Evolutionary conservation across 2,329 filamentous ascomycete genomes (phyloP), one percentile per base, ranked within the genome.

Genomic region (Colletotrichum cuscutae): DNA sequence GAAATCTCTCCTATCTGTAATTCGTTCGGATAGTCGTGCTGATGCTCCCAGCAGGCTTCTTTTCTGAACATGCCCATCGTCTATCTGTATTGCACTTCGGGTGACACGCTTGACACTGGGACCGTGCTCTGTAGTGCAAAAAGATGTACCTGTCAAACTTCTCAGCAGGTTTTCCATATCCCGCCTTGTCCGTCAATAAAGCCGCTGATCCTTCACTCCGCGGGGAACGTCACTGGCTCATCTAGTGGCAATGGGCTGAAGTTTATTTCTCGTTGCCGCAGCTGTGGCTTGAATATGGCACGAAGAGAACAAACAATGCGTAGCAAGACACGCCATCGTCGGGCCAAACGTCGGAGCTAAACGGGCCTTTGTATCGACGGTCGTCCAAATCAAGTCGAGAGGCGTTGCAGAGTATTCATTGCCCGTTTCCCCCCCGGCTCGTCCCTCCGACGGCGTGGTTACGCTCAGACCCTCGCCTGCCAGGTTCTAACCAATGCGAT

Each of bases 371-470:
- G 15, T 49, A 22, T 7, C 11, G 26, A 12, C 22, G 19, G 35
- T 32, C 12, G 22, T 30, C 26, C 59, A 7, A 58, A 58, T 42
- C 35, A n/a, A 60, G 35, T 60, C 24, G 42, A 24, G 32, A 11
- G 24, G 42, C 56, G 68, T 54, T 66, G 54, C 37, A 54, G 28
- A 46, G 15, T 22, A 70, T 24, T 49, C 42, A 2, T 49, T 53
- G 54, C 22, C 62, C 61, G 42, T 60, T 19, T 9, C 8, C 22
- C 28, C 37, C 49, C 30, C 37, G 67, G 67, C 7, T 54, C 30
- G 30, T 67, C 49, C n/a, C 56, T 9, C 67, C 67, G 22, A 58
- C n/a, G 32, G 37, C 19, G 52, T 63, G 58, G 37, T 63, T 49
- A 26, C 68, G 32, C 63, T 56, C 56, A 68, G 64, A 65, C 49